phyloP scores from a whole-genome alignment of 208 protist genomes.

The Leptomonas pyrrhocoris region DNA sequence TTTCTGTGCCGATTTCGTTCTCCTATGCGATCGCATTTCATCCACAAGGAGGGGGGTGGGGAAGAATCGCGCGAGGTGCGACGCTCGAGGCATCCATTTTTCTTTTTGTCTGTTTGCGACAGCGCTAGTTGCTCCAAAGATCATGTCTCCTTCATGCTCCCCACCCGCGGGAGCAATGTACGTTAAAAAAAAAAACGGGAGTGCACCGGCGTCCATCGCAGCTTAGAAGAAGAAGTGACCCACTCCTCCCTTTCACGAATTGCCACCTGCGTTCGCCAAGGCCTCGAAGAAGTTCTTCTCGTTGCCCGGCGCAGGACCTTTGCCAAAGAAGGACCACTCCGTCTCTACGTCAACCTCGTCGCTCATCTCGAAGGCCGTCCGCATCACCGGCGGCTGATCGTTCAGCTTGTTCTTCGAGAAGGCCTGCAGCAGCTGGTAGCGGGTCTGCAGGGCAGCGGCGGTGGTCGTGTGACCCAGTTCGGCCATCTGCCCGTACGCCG shows the following conservation, averaged over 20 bases:
- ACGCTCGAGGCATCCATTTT: too few relatives aligned
- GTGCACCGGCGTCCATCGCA: too few relatives aligned
- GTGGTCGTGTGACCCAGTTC: constrained; percentile 50
- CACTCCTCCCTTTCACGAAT: constrained; percentile 1
- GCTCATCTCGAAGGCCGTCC: constrained; percentile 88
- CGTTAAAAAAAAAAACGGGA: too few relatives aligned
- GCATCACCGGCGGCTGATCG: constrained; percentile 62
- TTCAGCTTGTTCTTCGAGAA: constrained; percentile 65
- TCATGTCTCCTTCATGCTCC: not conserved
- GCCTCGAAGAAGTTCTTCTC: constrained; percentile 82
- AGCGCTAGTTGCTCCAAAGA: too few relatives aligned
- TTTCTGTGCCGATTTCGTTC: too few relatives aligned
- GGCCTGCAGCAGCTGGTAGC: constrained; percentile 78
- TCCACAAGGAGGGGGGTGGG: too few relatives aligned
- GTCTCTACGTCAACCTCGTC: constrained; percentile 87
- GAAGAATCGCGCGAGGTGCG: too few relatives aligned
- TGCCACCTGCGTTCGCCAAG: constrained; percentile 46
- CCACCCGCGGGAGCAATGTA: too few relatives aligned
- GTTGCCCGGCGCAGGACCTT: constrained; percentile 81
- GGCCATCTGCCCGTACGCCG: constrained; percentile 77
- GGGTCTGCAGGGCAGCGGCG: constrained; percentile 59
- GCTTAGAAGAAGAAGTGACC: constrained; percentile 4
- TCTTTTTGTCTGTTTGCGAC: too few relatives aligned
- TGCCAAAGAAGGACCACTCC: constrained; percentile 80
- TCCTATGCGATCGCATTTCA: too few relatives aligned